Conservation (phyloP, 202 grass and related monocot genomes). For the Setaria viridis region DNA sequence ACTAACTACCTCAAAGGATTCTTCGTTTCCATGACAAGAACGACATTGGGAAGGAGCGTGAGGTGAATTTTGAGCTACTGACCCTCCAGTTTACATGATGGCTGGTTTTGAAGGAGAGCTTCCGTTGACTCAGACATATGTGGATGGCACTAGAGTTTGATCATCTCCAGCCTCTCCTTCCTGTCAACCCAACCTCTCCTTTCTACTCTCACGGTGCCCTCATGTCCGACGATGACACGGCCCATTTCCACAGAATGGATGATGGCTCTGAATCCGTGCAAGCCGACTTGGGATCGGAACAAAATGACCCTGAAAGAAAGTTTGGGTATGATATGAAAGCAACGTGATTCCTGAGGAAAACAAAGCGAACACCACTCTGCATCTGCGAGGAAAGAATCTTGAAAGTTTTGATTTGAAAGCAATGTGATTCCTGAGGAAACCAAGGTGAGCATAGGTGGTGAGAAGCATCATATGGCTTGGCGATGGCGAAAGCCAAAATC, state of each 20-base stretch:
- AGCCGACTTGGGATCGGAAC: background rate
- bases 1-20: background rate
- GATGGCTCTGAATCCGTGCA: background rate
- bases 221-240: background rate
- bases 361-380: background rate
- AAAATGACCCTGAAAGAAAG: background rate
- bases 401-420: background rate
- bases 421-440: background rate
- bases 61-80: background rate
- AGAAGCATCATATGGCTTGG: background rate
- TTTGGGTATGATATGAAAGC: background rate
- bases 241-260: background rate
- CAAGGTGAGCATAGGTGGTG: background rate
- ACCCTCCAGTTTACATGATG: background rate
- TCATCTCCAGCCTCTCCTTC: background rate
- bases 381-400: background rate
- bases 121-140: no score
- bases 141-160: background rate
- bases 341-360: background rate
- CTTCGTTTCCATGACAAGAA: background rate
- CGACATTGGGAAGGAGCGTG: background rate
- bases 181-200: background rate
- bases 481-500: background rate
- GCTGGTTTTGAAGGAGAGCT: no score
- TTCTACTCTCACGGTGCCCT: background rate